Evolutionary conservation across 2,329 filamentous ascomycete species (phyloP).

Genomic region (Ophiostoma ips): DNA sequence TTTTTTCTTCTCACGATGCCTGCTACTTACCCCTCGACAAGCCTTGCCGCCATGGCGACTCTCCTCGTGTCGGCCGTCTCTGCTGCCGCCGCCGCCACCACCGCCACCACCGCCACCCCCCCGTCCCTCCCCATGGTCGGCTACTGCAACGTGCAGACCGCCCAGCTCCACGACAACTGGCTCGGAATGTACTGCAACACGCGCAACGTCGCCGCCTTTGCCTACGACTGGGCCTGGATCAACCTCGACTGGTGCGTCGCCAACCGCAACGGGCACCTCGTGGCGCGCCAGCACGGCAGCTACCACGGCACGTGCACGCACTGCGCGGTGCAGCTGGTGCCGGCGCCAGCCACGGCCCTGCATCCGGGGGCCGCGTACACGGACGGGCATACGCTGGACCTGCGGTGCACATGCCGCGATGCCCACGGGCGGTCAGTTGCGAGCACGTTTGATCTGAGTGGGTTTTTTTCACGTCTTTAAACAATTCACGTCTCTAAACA

Average conservation of each 20-base stretch:
- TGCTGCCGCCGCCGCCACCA: not conserved
- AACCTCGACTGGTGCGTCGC: constrained; percentile 22
- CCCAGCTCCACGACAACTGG: constrained; percentile 21
- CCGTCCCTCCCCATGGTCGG: not conserved
- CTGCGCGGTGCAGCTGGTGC: constrained; percentile 9
- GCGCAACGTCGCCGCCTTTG: constrained; percentile 20
- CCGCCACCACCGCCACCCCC: not conserved
- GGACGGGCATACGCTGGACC: constrained; percentile 10
- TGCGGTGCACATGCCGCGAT: constrained; percentile 16
- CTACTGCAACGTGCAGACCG: constrained; percentile 23
- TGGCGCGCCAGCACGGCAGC: constrained; percentile 14
- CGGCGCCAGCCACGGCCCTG: not conserved
- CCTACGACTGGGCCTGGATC: constrained; percentile 28
- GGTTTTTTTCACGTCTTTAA: too few relatives aligned
- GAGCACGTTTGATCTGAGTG: constrained; percentile 17
- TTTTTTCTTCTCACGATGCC: too few relatives aligned
- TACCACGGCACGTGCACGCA: constrained; percentile 15
- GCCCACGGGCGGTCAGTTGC: not conserved
- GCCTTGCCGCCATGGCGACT: not conserved
- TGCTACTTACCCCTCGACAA: too few relatives aligned
- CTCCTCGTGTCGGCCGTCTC: not conserved
- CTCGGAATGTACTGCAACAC: constrained; percentile 29
- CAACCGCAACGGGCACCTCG: constrained; percentile 17
- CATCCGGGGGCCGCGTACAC: not conserved
- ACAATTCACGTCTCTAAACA: too few relatives aligned